Percentiles rank a stretch among this genome's conserved stretches.
Conservation (phyloP, 73 alveolate species). For the Stentor roeselii region DNA sequence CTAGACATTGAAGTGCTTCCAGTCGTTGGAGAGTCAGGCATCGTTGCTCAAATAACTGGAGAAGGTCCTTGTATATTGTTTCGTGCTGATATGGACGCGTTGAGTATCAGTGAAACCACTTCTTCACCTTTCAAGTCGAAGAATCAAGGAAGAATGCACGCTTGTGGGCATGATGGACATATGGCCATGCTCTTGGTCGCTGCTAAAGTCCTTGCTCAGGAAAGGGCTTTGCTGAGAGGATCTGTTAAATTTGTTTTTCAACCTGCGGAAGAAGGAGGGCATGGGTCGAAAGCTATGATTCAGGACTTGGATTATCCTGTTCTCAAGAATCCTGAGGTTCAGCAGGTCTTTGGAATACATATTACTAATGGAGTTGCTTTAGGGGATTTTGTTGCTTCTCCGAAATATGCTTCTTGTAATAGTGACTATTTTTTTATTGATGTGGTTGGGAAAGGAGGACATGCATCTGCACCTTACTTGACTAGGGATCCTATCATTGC, state of each 20-base stretch:
- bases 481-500: slow-evolving; percentile 32
- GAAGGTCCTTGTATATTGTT: slow-evolving; percentile 42
- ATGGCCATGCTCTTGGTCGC: slow-evolving; percentile 37
- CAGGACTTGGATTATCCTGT: slow-evolving; percentile 30
- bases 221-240: slow-evolving; percentile 31
- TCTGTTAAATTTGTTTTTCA: slow-evolving; percentile 30
- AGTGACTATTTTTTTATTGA: slow-evolving; percentile 31
- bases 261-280: slow-evolving; percentile 47
- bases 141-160: slow-evolving; percentile 34
- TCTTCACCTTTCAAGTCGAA: slow-evolving; percentile 14
- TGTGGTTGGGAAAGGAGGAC: slow-evolving; percentile 39
- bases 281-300: slow-evolving; percentile 40
- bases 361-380: neutral
- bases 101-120: slow-evolving; percentile 21
- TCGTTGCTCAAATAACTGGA: slow-evolving; percentile 23
- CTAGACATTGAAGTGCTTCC: slow-evolving; percentile 24
- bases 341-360: slow-evolving; percentile 33
- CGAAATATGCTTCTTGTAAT: slow-evolving; percentile 26
- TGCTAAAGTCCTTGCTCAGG: slow-evolving; percentile 27
- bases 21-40: slow-evolving; percentile 33
- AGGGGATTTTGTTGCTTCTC: slow-evolving; percentile 15
- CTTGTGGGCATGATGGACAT: slow-evolving; percentile 59
- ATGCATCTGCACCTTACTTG: slow-evolving; percentile 34
- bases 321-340: slow-evolving; percentile 34
- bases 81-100: slow-evolving; percentile 49